Evolutionary conservation across 1,139 yeast species (phyloP).

Genomic region (Debaryomyces subglobosus): DNA sequence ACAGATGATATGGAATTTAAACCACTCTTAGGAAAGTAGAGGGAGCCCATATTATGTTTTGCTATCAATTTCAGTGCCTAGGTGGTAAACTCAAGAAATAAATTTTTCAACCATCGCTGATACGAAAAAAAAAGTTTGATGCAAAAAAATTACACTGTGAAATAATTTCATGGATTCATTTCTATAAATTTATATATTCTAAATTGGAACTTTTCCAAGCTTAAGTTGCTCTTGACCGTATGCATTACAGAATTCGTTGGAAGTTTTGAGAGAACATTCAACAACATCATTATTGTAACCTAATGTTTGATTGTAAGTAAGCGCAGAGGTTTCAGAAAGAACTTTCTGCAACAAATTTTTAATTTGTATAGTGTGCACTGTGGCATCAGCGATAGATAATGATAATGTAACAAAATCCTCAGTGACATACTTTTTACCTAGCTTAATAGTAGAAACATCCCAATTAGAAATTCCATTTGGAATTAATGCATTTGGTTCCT

Average conservation of each 20-base stretch:
- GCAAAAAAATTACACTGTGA: constrained; percentile 1
- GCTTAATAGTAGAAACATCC: constrained; percentile 17
- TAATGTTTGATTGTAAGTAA: constrained; percentile 5
- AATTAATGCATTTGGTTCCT: constrained; percentile 29
- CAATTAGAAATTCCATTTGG: constrained; percentile 41
- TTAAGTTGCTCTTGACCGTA: constrained; percentile 7
- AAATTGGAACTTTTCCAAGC: constrained; percentile 2
- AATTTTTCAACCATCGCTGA: constrained; percentile 8
- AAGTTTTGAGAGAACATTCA: constrained; percentile 23
- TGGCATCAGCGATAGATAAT: constrained; percentile 16
- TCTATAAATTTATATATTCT: constrained; percentile 1
- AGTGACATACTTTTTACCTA: constrained; percentile 2
- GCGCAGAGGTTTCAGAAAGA: constrained; percentile 5
- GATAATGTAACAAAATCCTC: constrained; percentile 15
- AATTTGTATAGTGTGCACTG: constrained; percentile 14
- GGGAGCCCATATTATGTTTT: background rate
- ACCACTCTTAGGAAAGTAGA: background rate
- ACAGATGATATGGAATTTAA: constrained; percentile 20
- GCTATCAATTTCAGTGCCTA: background rate
- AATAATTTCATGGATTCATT: background rate
- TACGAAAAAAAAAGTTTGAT: background rate
- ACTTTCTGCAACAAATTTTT: constrained; percentile 14
- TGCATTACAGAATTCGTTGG: constrained; percentile 21
- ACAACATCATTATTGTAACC: constrained; percentile 25
- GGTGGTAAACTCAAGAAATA: background rate